Base-by-base conservation (phyloP, 2,329 filamentous ascomycete species). In the Colletotrichum truncatum region DNA sequence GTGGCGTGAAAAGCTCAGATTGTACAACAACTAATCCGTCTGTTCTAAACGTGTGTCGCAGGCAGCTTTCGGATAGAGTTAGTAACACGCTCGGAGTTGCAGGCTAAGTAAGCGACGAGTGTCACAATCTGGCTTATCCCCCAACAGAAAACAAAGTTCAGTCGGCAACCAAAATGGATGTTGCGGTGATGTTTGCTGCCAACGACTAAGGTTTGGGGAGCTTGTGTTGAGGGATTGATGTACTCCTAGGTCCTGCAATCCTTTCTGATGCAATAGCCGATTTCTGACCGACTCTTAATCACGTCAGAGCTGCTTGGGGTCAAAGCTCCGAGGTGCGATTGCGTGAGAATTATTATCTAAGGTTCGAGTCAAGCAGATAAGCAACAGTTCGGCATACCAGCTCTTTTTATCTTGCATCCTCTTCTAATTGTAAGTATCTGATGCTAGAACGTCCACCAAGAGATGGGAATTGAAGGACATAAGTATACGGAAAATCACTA, bases 321-420 rank as follows among this genome's bases (percentile, higher is more conserved):
- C 60, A 49, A 63, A 58, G 60, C 60, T 63, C 53, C 53, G 18
- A 57, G 32, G 6, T 49, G 34, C 28, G 60, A 51, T 52, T 63
- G 60, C 45, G 45, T 10, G 46, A 48, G n/a, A 23, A 45, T 36
- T 55, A 28, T 63, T 63, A 58, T 63, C 53, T 43, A 26, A n/a
- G n/a, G n/a, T n/a, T n/a, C 43, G 52, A 63, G 26, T 58, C 34
- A 51, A 52, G 26, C 52, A 30, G 59, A 63, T 63, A 58, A 63
- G 60, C 32, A 38, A 30, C 30, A 9, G 25, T 9, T 39, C 41
- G 55, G 45, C n/a, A n/a, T n/a, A n/a, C n/a, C n/a, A n/a, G n/a
- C n/a, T n/a, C n/a, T n/a, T n/a, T n/a, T n/a, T n/a, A n/a, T n/a
- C n/a, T n/a, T n/a, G n/a, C n/a, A n/a, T n/a, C n/a, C n/a, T n/a